Base-by-base conservation (phyloP, 2,329 filamentous ascomycete species). In the Leptographium galeiforme region DNA sequence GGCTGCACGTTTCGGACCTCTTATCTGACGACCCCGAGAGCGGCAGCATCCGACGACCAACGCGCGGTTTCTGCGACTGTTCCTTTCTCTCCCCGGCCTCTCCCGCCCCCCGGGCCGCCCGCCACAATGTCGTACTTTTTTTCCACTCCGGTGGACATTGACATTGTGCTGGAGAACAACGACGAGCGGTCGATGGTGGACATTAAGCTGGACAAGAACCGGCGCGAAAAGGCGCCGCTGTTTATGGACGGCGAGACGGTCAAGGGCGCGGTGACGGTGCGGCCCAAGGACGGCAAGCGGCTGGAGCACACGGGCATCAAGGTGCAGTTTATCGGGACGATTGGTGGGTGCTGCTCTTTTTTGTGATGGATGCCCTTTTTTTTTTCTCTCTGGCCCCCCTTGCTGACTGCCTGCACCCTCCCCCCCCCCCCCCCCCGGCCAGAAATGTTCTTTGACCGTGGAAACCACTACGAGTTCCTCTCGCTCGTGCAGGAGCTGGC, bases 381-480 rank as follows among this genome's bases (percentile, higher is more conserved):
- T 16, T 30, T 34, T 25, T 43, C 30, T 51, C 40, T 33, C 52
- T 32, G 46, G 51, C 38, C 36, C 45, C n/a, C n/a, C n/a, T n/a
- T n/a, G n/a, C n/a, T n/a, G n/a, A n/a, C n/a, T n/a, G n/a, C n/a
- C n/a, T n/a, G n/a, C 55, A 33, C 39, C 54, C 16, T 12, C 19
- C 18, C 59, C 14, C 57, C 43, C 52, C 48, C 48, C 19, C 45
- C 53, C 36, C 54, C 53, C 52, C 33, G 40, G 14, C 38, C 57
- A 95, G 93, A 98, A 70, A 98, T 98, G 93, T 98, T 97, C 79
- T 98, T 95, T 70, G 93, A 98, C 69, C 88, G 93, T 65, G 91
- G 91, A 63, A 98, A 96, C 69, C 93, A 97, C 74, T 95, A 98
- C 76, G 93, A 98, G 72, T 98, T 98, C 71, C 85, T 98, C 56